Evolutionary conservation across 495 filamentous ascomycete genomes (phyloP), one percentile per base, ranked within the genome.

Genomic region (Umbilicaria muhlenbergii): DNA sequence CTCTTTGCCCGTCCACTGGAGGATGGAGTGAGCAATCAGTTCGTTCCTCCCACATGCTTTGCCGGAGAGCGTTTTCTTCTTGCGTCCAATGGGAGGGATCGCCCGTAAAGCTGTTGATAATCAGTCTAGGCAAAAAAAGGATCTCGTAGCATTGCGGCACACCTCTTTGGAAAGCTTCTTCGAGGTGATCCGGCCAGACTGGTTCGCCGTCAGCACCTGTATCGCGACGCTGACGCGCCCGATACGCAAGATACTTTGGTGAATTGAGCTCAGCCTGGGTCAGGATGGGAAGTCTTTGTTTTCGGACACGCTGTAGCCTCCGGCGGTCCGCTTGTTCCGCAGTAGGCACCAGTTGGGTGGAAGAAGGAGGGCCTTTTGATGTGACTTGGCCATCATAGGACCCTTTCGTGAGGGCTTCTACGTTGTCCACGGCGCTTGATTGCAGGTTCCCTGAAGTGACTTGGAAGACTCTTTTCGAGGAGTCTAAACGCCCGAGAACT

Each of bases 161-260:
- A 95, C 91, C 89, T 62, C 86, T 81, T 55, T 91, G 78, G 54
- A 98, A 96, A 14, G 84, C 82, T 57, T 80, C 70, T 58, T 98
- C 91, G 13, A 95, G 61, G 49, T 78, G 64, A 49, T 87, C 78
- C 5, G 86, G 80, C 89, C 89, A 96, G 50, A 81, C 67, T 42
- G 72, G 59, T 47, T 74, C 71, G n/a, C 66, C 64, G 50, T 66
- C 61, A 38, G 67, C 66, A 34, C 69, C 66, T 44, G 66, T 65
- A 46, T 68, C 66, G 43, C 73, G 70, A 45, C 67, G 70, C 57
- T 85, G 81, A 47, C 78, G 74, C 40, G 71, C 70, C 48, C 86
- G 71, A 61, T 91, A 94, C 43, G 75, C 62, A 33, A 58, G 50
- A 58, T 66, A 70, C 33, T 34, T 56, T 28, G 37, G 21, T 17